Conservation (phyloP, 2,329 filamentous ascomycete genomes). For the Cercospora zeina region DNA sequence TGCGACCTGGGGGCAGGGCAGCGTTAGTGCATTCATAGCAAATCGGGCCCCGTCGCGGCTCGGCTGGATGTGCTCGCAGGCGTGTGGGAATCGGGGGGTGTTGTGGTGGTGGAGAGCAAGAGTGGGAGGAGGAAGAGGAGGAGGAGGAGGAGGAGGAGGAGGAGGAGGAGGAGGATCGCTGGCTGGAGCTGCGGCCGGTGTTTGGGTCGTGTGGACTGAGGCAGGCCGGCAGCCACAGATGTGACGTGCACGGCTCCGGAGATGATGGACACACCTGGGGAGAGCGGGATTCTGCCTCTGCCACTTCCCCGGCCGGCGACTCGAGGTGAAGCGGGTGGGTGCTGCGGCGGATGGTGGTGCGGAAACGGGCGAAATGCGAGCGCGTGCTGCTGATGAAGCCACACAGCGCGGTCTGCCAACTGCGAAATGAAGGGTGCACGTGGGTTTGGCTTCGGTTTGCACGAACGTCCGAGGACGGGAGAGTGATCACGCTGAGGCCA, state of each 20-base stretch:
- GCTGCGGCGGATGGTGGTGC: background rate
- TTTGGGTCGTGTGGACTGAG: too few species aligned
- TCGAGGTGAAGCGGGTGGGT: background rate
- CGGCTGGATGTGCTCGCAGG: background rate
- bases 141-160: background rate
- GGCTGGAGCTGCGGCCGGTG: slow-evolving; percentile 7
- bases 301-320: background rate
- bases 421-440: background rate
- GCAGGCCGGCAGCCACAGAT: too few species aligned
- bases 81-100: background rate
- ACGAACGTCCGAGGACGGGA: too few species aligned
- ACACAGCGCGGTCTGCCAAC: too few species aligned
- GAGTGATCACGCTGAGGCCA: background rate
- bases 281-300: slow-evolving; percentile 3
- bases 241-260: slow-evolving; percentile 12
- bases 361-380: too few species aligned
- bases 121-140: background rate
- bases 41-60: background rate
- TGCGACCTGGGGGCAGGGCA: slow-evolving; percentile 7
- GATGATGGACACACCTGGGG: slow-evolving; percentile 6
- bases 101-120: slow-evolving; percentile 10
- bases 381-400: too few species aligned
- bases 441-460: background rate
- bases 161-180: background rate
- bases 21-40: slow-evolving; percentile 17